Conservation (phyloP, 768 basidiomycete genomes). For the Termitomyces sp. region DNA sequence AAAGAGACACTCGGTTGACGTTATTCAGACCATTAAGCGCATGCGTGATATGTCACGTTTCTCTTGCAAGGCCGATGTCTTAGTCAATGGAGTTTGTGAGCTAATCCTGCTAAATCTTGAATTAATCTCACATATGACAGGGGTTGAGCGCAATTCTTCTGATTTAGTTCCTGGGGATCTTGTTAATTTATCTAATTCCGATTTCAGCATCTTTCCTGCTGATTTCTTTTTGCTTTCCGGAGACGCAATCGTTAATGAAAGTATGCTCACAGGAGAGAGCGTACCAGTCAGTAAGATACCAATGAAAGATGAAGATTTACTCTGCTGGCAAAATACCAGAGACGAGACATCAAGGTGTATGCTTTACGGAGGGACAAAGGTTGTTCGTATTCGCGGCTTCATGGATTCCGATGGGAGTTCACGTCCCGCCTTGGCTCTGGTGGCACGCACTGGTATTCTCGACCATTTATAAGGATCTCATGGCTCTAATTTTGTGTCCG, state of each 20-base stretch:
- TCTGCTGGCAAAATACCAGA: slow-evolving; percentile 62
- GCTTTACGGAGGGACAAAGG: slow-evolving; percentile 85
- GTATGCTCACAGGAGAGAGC: slow-evolving; percentile 98
- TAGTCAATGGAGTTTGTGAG: slow-evolving; percentile 71
- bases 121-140: slow-evolving; percentile 29
- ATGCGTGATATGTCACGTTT: slow-evolving; percentile 98
- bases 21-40: slow-evolving; percentile 70
- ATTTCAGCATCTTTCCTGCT: slow-evolving; percentile 73
- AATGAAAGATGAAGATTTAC: slow-evolving; percentile 72
- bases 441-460: slow-evolving; percentile 74
- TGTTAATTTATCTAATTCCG: slow-evolving; percentile 78
- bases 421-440: slow-evolving; percentile 71
- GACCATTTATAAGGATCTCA: not conserved
- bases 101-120: slow-evolving; percentile 7
- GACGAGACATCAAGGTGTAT: slow-evolving; percentile 80
- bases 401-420: slow-evolving; percentile 47
- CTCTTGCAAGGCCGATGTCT: slow-evolving; percentile 68
- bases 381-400: slow-evolving; percentile 76
- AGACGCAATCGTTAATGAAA: slow-evolving; percentile 97
- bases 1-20: not conserved
- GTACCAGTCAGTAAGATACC: slow-evolving; percentile 93
- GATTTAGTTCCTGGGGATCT: slow-evolving; percentile 90
- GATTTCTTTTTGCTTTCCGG: slow-evolving; percentile 92
- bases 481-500: not conserved
- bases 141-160: slow-evolving; percentile 67